phyloP scores from a whole-genome alignment of 108 stramenopile genomes.

The Pseudonitzschia multiseries region DNA sequence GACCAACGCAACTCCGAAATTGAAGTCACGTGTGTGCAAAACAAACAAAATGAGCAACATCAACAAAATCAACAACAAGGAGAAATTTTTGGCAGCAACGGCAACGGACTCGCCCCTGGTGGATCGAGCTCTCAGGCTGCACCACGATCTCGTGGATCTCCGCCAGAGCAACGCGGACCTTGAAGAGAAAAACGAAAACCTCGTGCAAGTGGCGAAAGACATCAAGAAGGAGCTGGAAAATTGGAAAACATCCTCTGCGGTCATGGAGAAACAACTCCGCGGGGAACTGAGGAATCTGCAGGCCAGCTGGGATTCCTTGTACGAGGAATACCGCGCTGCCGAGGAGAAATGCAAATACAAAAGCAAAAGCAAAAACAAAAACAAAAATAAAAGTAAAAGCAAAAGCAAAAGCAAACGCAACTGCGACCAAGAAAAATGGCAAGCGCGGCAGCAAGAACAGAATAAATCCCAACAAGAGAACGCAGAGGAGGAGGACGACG shows the following conservation, averaged over 20 bases:
- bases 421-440: too few relatives aligned
- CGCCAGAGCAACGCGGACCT: too few relatives aligned
- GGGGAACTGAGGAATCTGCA: background rate
- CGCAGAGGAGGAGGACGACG: background rate
- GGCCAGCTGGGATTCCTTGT: constrained; percentile 5
- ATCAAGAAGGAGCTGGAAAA: background rate
- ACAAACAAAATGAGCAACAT: too few relatives aligned
- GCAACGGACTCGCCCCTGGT: too few relatives aligned
- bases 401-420: background rate
- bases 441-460: background rate
- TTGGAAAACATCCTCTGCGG: background rate
- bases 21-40: too few relatives aligned
- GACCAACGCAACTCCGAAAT: too few relatives aligned
- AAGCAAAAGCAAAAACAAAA: background rate
- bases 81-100: too few relatives aligned
- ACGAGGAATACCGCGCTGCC: background rate
- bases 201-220: background rate
- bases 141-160: too few relatives aligned
- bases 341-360: background rate
- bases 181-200: background rate
- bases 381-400: background rate
- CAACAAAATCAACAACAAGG: too few relatives aligned
- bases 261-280: background rate
- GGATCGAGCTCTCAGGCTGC: too few relatives aligned
- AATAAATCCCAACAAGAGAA: background rate